Base-by-base conservation (phyloP, 106 monocot genomes). In the Dendrobium catenatum region DNA sequence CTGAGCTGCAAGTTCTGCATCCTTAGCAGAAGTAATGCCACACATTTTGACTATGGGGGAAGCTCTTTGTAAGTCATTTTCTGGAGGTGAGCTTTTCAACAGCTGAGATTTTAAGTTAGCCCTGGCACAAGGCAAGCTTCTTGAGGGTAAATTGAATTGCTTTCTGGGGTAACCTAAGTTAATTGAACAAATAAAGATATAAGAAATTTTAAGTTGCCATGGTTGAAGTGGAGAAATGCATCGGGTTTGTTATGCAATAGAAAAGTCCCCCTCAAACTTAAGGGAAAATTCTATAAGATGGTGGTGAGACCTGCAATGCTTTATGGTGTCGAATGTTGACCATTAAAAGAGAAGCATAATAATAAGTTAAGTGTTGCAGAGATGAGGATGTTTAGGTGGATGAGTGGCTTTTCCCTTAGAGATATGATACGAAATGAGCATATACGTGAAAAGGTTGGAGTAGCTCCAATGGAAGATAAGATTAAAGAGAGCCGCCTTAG, bases 41-140 rank as follows among this genome's bases (percentile, higher is more conserved):
- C 96, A 94, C 94, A 94, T 97, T 73, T 96, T 96, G 40, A 96
- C 91, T n/a, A 86, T 59, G 42, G 91, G 91, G 5, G 68, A 77
- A 80, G 80, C 55, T 20, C n/a, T 82, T 79, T 83, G 77, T 18
- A 5, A 18, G 16, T 40, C 70, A 17, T 84, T 76, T 77, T 79
- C 67, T 66, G 55, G 19, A 29, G 77, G 74, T 79, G 48, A 84
- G 70, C 54, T 85, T 80, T 79, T 37, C 5, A 74, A 16, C 58
- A 75, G 37, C 20, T 66, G 37, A 43, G 79, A 79, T 42, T 22
- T 46, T 31, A 67, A 80, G 59, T 27, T 40, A 55, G 81, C 10
- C 78, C 37, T 70, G 46, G 82, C 29, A 27, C 24, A 47, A 41
- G 44, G 59, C 24, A 73, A 77, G 6, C 37, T 84, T 48, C 67